A percentile compares a stretch with the other conserved stretches of the same genome.
Evolutionary conservation across 2,329 filamentous ascomycete genomes (phyloP).

Genomic region (Botryotinia narcissicola): DNA sequence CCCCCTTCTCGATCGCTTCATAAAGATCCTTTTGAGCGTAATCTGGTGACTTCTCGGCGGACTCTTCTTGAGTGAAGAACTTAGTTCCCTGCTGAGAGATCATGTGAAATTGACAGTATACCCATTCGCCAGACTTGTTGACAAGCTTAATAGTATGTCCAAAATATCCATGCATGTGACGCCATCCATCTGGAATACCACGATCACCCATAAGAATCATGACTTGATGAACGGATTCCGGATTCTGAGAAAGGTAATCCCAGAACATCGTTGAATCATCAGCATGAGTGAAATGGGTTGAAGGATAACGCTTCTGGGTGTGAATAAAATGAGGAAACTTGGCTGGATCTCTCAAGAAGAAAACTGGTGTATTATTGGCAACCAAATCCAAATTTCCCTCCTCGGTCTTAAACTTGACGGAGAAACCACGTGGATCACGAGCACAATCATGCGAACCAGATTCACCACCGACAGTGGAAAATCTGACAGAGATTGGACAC

Average conservation of each 20-base stretch:
- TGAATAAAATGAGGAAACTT: conserved; percentile 75
- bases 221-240: conserved; percentile 55
- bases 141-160: conserved; percentile 56
- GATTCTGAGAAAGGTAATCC: conserved; percentile 42
- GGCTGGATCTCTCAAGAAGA: conserved; percentile 71
- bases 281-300: conserved; percentile 63
- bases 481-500: conserved; percentile 64
- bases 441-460: conserved; percentile 69
- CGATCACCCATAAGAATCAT: conserved; percentile 59
- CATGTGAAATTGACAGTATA: conserved; percentile 54
- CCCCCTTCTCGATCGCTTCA: conserved; percentile 50
- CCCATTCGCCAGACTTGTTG: conserved; percentile 52
- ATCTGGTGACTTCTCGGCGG: conserved; percentile 45
- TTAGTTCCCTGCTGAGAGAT: conserved; percentile 53
- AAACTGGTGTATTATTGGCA: conserved; percentile 70
- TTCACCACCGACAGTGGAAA: conserved; percentile 75
- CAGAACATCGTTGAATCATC: conserved; percentile 49
- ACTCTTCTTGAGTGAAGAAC: conserved; percentile 50
- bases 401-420: conserved; percentile 70
- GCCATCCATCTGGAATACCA: conserved; percentile 53
- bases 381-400: conserved; percentile 75
- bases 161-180: conserved; percentile 54
- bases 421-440: conserved; percentile 70
- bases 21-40: conserved; percentile 52
- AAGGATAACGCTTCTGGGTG: conserved; percentile 70